Evolutionary conservation across 495 filamentous ascomycete species (phyloP), one percentile per base, ranked within the genome.

Genomic region (Lentithecium fluviatile): DNA sequence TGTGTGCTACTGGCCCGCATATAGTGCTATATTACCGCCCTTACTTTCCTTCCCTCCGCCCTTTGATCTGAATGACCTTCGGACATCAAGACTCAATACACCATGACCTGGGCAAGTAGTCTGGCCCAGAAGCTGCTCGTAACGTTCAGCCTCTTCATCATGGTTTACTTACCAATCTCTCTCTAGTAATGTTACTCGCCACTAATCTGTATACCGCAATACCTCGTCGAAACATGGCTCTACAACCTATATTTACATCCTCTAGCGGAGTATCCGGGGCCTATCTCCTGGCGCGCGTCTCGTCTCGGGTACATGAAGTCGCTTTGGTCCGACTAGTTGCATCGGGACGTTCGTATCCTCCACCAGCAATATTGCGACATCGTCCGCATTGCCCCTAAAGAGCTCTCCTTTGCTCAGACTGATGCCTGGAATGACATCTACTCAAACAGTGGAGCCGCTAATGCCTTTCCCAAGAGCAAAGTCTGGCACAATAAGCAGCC

Each of bases 211-310:
- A 32, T 32, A 3, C 29, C 29, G 29, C 29, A 32, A 10, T 10
- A 32, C 10, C 29, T 32, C 29, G 29, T 10, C 29, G 29, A 10
- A 32, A 32, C 29, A 3, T 32, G 29, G 29, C 29, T 32, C 29
- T 32, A 32, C 29, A 32, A 32, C 10, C 10, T 75, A 36, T 79
- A 68, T 64, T 78, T 81, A 60, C 79, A 81, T 52, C 74, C 73
- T 0, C 67, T 80, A 6, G 55, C 56, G 7, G 56, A 52, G 25
- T 55, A 53, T 29, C 61, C 55, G 0, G 61, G 55, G 15, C 61
- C 61, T 12, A 56, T 45, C n/a, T 26, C 57, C 13, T 63, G 60
- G 52, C 45, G 45, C 17, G 55, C 55, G 24, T 50, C 43, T 6
- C 61, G 48, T 10, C 21, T 64, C 17, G 54, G 26, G 1, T 59